Percentiles rank a stretch among this genome's conserved stretches.
These are phyloP conservation scores for Spergularia azorica DNA, from an alignment of 179 eudicot genomes.

Conservation along the genomic window DNA sequence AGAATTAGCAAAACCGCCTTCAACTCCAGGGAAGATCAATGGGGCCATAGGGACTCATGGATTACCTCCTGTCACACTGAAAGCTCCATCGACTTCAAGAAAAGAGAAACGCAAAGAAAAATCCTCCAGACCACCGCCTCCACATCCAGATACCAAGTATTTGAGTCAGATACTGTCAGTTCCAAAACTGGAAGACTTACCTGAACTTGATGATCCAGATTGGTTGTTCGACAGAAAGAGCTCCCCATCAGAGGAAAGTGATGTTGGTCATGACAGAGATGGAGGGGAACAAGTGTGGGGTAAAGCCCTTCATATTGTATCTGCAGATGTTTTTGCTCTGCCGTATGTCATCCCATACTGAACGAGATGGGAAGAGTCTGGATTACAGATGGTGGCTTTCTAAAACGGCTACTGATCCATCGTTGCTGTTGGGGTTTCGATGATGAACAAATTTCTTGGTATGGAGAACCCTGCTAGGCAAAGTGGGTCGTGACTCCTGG, in stretches of 20 bases:
- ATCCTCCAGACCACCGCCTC: conserved; percentile 28
- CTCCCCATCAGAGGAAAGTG: conserved; percentile 18
- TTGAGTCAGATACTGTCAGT: conserved; percentile 41
- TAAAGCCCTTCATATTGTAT: conserved; percentile 35
- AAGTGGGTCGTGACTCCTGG: neutral
- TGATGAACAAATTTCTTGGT: neutral
- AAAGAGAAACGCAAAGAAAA: conserved; percentile 28
- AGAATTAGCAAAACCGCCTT: conserved; percentile 13
- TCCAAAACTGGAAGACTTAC: conserved; percentile 36
- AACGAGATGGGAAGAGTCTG: neutral
- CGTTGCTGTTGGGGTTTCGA: neutral
- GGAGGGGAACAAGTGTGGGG: conserved; percentile 40
- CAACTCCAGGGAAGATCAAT: neutral
- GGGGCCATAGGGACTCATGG: conserved; percentile 20
- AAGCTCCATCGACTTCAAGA: conserved; percentile 24
- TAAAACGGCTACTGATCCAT: neutral
- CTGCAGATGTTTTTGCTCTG: conserved; percentile 41
- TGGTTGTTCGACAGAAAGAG: conserved; percentile 39
- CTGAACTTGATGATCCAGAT: conserved; percentile 36
- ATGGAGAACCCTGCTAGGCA: neutral
- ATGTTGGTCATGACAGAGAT: conserved; percentile 7
- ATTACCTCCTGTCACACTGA: conserved; percentile 17
- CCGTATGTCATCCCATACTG: conserved; percentile 56
- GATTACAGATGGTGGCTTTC: too few relatives aligned
- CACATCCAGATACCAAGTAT: conserved; percentile 51